Percentiles rank a stretch among this genome's conserved stretches.
phyloP scores from a whole-genome alignment of 352 stramenopile species.

The Phytopythium mirpurense region DNA sequence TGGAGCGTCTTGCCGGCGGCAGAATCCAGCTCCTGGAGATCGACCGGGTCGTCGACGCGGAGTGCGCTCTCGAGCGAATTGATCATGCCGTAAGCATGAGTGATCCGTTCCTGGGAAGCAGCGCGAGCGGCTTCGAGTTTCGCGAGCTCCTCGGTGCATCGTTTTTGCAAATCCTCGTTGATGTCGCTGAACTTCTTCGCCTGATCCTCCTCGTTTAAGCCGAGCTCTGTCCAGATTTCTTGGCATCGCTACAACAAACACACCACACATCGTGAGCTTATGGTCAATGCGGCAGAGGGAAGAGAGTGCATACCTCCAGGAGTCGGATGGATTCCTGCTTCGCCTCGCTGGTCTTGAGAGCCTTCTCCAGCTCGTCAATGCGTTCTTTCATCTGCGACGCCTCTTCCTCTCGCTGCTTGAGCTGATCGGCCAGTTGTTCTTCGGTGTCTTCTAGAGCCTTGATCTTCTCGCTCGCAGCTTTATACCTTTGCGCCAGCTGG shows the following conservation, averaged over 20 bases:
- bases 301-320: conserved; percentile 37
- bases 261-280: background rate
- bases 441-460: conserved; percentile 19
- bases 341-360: conserved; percentile 34
- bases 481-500: conserved; percentile 10
- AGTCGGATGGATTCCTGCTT: conserved; percentile 59
- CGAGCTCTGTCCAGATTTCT: conserved; percentile 62
- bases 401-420: conserved; percentile 25
- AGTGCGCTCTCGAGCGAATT: conserved; percentile 44
- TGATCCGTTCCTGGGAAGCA: conserved; percentile 42
- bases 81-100: conserved; percentile 28
- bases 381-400: conserved; percentile 18
- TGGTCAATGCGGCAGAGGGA: background rate
- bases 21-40: conserved; percentile 27
- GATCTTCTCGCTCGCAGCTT: conserved; percentile 14
- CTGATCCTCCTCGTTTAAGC: conserved; percentile 43
- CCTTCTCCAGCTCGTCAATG: conserved; percentile 26
- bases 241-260: conserved; percentile 39
- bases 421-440: conserved; percentile 12
- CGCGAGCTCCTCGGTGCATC: conserved; percentile 59
- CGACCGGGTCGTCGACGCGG: conserved; percentile 24
- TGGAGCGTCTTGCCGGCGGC: conserved; percentile 37
- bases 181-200: conserved; percentile 58
- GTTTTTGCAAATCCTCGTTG: conserved; percentile 46
- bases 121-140: conserved; percentile 38